phyloP scores from a whole-genome alignment of 768 basidiomycete genomes.

The Russula sp. region DNA sequence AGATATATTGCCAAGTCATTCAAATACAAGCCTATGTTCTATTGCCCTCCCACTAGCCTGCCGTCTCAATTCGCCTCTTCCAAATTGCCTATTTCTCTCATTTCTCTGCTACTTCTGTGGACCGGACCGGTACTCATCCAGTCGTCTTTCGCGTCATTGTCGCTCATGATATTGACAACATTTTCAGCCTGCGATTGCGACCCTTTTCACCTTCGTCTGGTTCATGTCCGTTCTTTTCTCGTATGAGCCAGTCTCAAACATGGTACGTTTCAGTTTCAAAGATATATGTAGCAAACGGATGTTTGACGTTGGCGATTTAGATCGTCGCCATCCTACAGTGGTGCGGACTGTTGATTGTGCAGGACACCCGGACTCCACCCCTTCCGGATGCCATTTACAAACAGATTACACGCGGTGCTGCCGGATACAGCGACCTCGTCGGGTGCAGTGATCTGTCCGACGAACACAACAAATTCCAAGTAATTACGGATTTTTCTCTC shows the following conservation, averaged over 20 bases:
- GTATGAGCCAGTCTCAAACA: not conserved
- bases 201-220: not conserved
- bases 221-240: not conserved
- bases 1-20: not conserved
- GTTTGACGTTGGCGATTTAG: constrained; percentile 5
- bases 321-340: constrained; percentile 7
- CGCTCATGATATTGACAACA: not conserved
- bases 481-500: not conserved
- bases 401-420: constrained; percentile 1
- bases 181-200: not conserved
- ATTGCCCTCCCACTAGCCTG: not conserved
- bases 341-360: not conserved
- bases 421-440: not conserved
- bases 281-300: not conserved
- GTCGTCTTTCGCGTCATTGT: not conserved
- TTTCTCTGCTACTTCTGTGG: constrained; percentile 12
- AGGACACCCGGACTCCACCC: constrained; percentile 7
- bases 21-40: not conserved
- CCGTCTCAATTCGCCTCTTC: not conserved
- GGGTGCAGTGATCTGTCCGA: not conserved
- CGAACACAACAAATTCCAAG: not conserved
- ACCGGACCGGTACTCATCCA: constrained; percentile 12
- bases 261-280: not conserved
- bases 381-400: constrained; percentile 8
- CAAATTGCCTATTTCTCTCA: not conserved